Evolutionary conservation across 2,329 filamentous ascomycete species (phyloP).

Genomic region (Alternaria sp.): DNA sequence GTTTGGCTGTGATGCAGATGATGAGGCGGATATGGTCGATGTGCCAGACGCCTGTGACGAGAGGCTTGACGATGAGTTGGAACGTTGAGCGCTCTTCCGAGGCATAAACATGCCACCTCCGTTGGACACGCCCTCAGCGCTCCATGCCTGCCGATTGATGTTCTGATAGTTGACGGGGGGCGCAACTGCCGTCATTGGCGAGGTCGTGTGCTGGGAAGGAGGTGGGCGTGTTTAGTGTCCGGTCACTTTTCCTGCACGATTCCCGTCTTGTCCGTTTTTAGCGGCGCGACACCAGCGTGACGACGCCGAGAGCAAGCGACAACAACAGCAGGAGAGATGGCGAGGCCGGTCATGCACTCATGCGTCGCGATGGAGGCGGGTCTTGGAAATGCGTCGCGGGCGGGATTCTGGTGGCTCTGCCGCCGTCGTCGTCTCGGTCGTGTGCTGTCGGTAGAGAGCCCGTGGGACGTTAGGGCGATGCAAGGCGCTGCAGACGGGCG

Average conservation of each 20-base stretch:
- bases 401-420: slow-evolving; percentile 16
- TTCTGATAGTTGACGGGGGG: slow-evolving; percentile 71
- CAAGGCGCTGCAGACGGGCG: slow-evolving; percentile 27
- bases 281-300: slow-evolving; percentile 42
- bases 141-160: slow-evolving; percentile 69
- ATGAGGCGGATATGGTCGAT: slow-evolving; percentile 66
- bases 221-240: slow-evolving; percentile 27
- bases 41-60: slow-evolving; percentile 69
- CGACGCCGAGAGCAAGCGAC: slow-evolving; percentile 31
- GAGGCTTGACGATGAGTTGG: slow-evolving; percentile 90
- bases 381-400: slow-evolving; percentile 16
- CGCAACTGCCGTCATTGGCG: slow-evolving; percentile 71
- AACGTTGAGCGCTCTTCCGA: slow-evolving; percentile 83
- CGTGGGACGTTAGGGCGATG: slow-evolving; percentile 43
- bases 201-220: slow-evolving; percentile 31
- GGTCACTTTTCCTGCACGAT: slow-evolving; percentile 36
- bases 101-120: slow-evolving; percentile 82
- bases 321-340: slow-evolving; percentile 24
- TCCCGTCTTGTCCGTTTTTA: slow-evolving; percentile 39
- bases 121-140: slow-evolving; percentile 67
- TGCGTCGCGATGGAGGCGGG: slow-evolving; percentile 32
- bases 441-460: slow-evolving; percentile 47
- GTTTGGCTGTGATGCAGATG: slow-evolving; percentile 69
- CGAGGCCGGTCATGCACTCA: slow-evolving; percentile 37
- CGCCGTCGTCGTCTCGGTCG: slow-evolving; percentile 38